Conservation (phyloP, 2,329 filamentous ascomycete genomes). For the Massarina eburnea region DNA sequence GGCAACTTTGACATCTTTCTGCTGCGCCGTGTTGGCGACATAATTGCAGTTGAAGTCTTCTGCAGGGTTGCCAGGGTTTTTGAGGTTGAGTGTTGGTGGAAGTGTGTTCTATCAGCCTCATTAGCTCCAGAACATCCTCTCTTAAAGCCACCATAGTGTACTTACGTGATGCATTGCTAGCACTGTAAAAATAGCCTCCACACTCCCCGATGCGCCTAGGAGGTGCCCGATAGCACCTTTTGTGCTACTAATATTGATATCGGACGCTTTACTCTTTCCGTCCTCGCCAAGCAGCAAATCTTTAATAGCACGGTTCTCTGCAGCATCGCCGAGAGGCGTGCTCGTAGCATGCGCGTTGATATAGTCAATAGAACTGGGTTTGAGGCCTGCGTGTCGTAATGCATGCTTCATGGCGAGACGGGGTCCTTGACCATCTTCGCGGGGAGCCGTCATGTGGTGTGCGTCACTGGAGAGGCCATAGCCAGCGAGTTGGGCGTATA, state of each 20-base stretch:
- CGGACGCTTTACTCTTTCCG: slow-evolving; percentile 60
- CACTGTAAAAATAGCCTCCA: slow-evolving; percentile 85
- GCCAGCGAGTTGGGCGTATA: slow-evolving; percentile 86
- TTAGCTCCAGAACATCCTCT: neutral
- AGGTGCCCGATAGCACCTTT: slow-evolving; percentile 93
- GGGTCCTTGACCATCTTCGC: slow-evolving; percentile 79
- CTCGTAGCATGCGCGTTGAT: slow-evolving; percentile 95
- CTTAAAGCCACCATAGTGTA: slow-evolving; percentile 10
- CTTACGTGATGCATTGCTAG: slow-evolving; percentile 76
- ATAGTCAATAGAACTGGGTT: slow-evolving; percentile 76
- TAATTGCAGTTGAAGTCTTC: slow-evolving; percentile 80
- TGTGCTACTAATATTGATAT: slow-evolving; percentile 86
- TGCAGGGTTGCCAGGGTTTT: slow-evolving; percentile 60
- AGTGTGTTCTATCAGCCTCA: slow-evolving; percentile 63
- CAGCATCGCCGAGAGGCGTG: slow-evolving; percentile 80
- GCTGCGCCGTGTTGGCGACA: slow-evolving; percentile 70
- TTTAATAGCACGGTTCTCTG: slow-evolving; percentile 83
- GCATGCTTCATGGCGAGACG: slow-evolving; percentile 83
- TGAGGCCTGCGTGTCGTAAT: slow-evolving; percentile 69
- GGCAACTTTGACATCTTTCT: slow-evolving; percentile 70
- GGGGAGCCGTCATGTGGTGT: slow-evolving; percentile 89
- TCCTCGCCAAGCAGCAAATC: slow-evolving; percentile 73
- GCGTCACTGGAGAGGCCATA: slow-evolving; percentile 93
- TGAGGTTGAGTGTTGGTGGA: slow-evolving; percentile 84
- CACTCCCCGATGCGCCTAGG: slow-evolving; percentile 84